Percentiles rank a stretch among this genome's conserved stretches.
phyloP scores from a whole-genome alignment of 129 eudicot species.

The Dittrichia graveolens region DNA sequence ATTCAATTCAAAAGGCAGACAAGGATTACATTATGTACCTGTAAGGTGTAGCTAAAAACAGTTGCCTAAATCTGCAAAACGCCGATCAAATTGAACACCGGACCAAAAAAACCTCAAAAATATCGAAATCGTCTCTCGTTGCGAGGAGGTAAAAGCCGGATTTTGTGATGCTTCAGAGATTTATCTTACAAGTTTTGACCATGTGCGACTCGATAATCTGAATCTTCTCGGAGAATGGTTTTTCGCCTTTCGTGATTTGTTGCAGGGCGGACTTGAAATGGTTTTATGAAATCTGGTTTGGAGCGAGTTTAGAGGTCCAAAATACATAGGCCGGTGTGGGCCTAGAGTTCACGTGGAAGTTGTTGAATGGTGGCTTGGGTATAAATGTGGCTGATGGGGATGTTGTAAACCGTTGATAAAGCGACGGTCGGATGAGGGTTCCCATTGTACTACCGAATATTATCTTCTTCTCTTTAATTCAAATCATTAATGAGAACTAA shows the following conservation, averaged over 20 bases:
- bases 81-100: conserved; percentile 23
- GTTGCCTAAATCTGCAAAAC: conserved; percentile 21
- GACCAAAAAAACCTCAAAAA: neutral
- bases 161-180: conserved; percentile 22
- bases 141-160: neutral
- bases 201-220: conserved; percentile 3
- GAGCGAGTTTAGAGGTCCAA: conserved; percentile 34
- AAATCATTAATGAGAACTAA: neutral
- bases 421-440: conserved; percentile 23
- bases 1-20: neutral
- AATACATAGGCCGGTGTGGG: conserved; percentile 8
- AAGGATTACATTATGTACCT: conserved; percentile 8
- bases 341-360: conserved; percentile 20
- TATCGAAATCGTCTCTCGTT: neutral
- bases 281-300: conserved; percentile 26
- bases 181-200: conserved; percentile 7
- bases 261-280: conserved; percentile 32
- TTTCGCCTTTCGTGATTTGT: conserved; percentile 23
- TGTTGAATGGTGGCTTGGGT: conserved; percentile 23
- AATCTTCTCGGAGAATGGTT: conserved; percentile 16
- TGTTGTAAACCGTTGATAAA: conserved; percentile 25
- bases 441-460: conserved; percentile 11
- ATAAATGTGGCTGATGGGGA: conserved; percentile 6
- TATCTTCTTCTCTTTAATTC: conserved; percentile 6
- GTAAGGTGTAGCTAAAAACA: neutral